Base-by-base conservation (phyloP, 2,329 filamentous ascomycete species). In the Thielaviopsis ethacetica region DNA sequence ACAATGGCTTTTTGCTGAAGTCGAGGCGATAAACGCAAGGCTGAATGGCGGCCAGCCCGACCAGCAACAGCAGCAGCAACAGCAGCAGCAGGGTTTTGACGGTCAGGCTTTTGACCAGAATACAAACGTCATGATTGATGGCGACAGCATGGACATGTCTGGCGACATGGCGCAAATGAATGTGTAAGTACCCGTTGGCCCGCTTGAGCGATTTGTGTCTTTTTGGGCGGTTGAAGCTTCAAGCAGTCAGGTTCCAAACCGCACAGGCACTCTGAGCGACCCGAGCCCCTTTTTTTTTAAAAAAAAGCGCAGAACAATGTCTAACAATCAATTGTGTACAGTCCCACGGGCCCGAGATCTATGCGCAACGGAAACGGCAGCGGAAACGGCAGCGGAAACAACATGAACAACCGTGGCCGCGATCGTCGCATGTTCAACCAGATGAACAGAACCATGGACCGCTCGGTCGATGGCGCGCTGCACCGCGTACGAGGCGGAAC, bases 341-440 rank as follows among this genome's bases (percentile, higher is more conserved):
- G 91, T 67, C 93, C 93, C 10, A 97, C 90, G 56, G 93, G 91
- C 59, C 93, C 93, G 19, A 93, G 91, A 70, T 90, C 91, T 38
- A 95, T 97, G 90, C 86, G 93, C 67, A 88, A 86, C 68, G 81
- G 81, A 57, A 80, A 74, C 65, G 68, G 68, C 58, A 61, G 58
- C 53, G 56, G 56, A 24, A 72, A 68, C 19, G 53, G 53, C 26
- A 50, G 22, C n/a, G 30, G 22, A 58, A 71, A 62, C 66, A 61
- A 68, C 61, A 67, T 71, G 51, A 68, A 76, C 64, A 76, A 78
- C 59, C 75, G 77, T 59, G 78, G 81, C 58, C 83, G 88, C 64
- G 86, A 87, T 61, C 90, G 89, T 69, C 83, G 88, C 62, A 83
- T 96, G 76, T 77, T 96, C 59, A 88, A 89, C 55, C 89, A 96